Evolutionary conservation across 139 green algal genomes (phyloP).

Genomic region (Chlamydomonas eustigma): DNA sequence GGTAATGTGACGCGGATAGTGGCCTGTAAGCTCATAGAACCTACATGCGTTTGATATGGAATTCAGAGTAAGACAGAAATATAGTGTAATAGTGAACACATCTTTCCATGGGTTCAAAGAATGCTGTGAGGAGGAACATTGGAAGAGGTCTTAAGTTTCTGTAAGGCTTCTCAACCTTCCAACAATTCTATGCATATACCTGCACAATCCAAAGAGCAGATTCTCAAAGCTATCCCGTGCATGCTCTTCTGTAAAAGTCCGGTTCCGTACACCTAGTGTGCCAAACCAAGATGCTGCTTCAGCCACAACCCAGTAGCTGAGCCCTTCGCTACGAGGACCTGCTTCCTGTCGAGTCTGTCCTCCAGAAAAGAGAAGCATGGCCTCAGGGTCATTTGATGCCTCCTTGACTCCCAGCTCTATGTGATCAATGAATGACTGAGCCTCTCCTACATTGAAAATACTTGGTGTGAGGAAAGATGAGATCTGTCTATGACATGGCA

Average conservation of each 20-base stretch:
- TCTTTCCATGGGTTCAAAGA: too few species aligned
- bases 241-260: slow-evolving; percentile 68
- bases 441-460: slow-evolving; percentile 49
- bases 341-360: slow-evolving; percentile 60
- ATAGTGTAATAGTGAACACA: too few species aligned
- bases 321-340: slow-evolving; percentile 66
- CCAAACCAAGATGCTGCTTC: slow-evolving; percentile 67
- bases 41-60: slow-evolving; percentile 23
- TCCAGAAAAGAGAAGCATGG: slow-evolving; percentile 77
- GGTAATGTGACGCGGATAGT: slow-evolving; percentile 72
- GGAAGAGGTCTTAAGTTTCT: too few species aligned
- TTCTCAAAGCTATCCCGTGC: slow-evolving; percentile 92
- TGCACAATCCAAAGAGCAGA: slow-evolving; percentile 86
- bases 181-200: too few species aligned
- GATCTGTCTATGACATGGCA: too few species aligned
- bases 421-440: slow-evolving; percentile 78
- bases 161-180: too few species aligned
- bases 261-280: slow-evolving; percentile 34
- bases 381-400: slow-evolving; percentile 56
- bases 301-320: slow-evolving; percentile 77
- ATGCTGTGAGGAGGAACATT: too few species aligned
- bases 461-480: not conserved
- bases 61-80: too few species aligned
- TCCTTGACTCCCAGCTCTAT: slow-evolving; percentile 71
- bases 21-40: slow-evolving; percentile 55